Evolutionary conservation across 805 yeast species (phyloP), one percentile per base, ranked within the genome.

Genomic region (Schwanniomyces yamadae): DNA sequence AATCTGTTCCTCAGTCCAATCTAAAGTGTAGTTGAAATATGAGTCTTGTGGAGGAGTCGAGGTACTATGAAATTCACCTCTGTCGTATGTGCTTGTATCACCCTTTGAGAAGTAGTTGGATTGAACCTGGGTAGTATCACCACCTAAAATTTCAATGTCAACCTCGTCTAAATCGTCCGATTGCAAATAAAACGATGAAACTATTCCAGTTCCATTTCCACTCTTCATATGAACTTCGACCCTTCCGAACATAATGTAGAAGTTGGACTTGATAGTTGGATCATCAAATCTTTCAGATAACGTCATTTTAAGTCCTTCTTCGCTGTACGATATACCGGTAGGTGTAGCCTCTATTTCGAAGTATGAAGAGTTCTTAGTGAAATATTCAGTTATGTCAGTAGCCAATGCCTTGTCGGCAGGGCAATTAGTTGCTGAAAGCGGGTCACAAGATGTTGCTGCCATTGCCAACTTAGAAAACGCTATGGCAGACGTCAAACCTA

Each of bases 221-320:
- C 88, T 83, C 52, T 80, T 74, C 40, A 83, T 57, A 2, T 67
- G 66, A 4, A 77, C 86, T 54, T 84, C 91, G 25, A 86, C 75
- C 45, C 79, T 76, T 37, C 96, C 96, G 57, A 80, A 89, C 90
- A 88, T 84, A 49, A 89, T 76, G 63, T 86, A 86, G 57, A 83
- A 86, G 41, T 78, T 73, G 4, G 95, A 84, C 46, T 68, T 73
- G 39, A 87, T 59, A 8, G 87, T 73, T 3, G 96, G 96, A 52
- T 84, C 82, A 54, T 86, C 91, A 40, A 66, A 80, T 46, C 80
- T 65, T 46, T 79, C 64, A 1, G 71, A 63, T 27, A 89, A 57
- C 0, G 82, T 72, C 50, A 88, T 55, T 29, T 61, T 51, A 12
- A 80, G 61, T 11, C 96, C 96, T 10, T 75, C 74, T 3, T 65